phyloP scores from a whole-genome alignment of 495 filamentous ascomycete species.

The Hypoxylon subgilvum region DNA sequence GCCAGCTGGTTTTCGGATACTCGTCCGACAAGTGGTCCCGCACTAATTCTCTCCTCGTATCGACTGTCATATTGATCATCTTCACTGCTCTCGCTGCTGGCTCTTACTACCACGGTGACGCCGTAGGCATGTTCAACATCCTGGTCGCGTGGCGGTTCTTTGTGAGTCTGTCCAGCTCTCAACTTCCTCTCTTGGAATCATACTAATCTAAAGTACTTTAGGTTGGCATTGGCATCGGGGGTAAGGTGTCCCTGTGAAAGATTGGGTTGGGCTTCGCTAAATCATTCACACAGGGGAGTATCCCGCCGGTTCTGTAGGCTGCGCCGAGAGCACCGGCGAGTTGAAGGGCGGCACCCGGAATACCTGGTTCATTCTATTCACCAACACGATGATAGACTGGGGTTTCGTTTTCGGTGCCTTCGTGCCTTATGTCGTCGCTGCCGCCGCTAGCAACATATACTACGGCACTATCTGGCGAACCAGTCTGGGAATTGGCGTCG shows the following conservation, averaged over 20 bases:
- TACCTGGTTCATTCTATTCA: constrained; percentile 92
- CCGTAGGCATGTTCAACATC: constrained; percentile 75
- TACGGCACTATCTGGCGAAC: constrained; percentile 77
- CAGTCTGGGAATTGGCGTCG: constrained; percentile 76
- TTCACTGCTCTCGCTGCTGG: constrained; percentile 81
- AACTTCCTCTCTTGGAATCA: background rate
- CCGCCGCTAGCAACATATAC: constrained; percentile 71
- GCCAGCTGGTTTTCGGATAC: constrained; percentile 82
- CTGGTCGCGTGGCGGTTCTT: constrained; percentile 88
- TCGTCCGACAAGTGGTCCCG: constrained; percentile 83
- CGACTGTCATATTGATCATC: constrained; percentile 80
- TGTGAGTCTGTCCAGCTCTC: constrained; percentile 58
- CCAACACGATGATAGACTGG: constrained; percentile 85
- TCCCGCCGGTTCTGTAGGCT: constrained; percentile 84
- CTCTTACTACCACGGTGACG: constrained; percentile 71
- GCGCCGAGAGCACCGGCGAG: constrained; percentile 83
- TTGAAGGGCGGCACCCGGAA: constrained; percentile 80
- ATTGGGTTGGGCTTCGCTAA: constrained; percentile 67
- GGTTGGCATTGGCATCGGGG: constrained; percentile 65
- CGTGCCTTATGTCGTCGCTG: constrained; percentile 71
- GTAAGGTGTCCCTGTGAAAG: constrained; percentile 72
- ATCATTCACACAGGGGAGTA: constrained; percentile 76
- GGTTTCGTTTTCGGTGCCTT: constrained; percentile 79
- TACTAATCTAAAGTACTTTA: constrained; percentile 20
- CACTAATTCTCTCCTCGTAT: constrained; percentile 78